Conservation (phyloP, 192 early-diverging fungal species). For the Rhizophagus sp. region DNA sequence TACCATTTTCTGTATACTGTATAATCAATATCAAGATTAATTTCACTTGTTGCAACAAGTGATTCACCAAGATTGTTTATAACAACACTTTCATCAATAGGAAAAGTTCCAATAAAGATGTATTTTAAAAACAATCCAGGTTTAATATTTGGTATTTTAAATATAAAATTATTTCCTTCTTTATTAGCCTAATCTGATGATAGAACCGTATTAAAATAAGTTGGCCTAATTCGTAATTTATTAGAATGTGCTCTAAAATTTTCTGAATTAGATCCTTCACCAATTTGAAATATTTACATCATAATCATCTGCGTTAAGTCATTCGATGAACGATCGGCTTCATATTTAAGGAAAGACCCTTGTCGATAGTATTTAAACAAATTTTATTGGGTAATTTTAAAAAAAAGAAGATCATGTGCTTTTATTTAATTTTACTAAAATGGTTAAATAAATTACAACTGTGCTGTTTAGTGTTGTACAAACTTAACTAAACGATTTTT, state of each 20-base stretch:
- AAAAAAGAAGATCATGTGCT: too few relatives aligned
- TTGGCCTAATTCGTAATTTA: slow-evolving; percentile 5
- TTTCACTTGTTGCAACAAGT: slow-evolving; percentile 3
- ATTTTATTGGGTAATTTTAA: too few relatives aligned
- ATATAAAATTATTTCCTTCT: background rate
- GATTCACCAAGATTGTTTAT: background rate
- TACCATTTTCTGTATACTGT: background rate
- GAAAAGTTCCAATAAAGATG: background rate
- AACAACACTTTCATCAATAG: background rate
- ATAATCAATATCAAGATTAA: background rate
- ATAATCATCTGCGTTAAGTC: background rate
- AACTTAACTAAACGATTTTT: too few relatives aligned
- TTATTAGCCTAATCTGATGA: background rate
- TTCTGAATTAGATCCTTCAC: slow-evolving; percentile 4
- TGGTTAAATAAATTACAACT: too few relatives aligned
- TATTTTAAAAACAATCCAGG: slow-evolving; percentile 5
- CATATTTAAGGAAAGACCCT: too few relatives aligned
- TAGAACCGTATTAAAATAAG: slow-evolving; percentile 11
- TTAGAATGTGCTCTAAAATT: slow-evolving; percentile 19
- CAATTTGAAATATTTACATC: slow-evolving; percentile 11
- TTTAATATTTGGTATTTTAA: slow-evolving; percentile 23
- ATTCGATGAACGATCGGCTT: background rate
- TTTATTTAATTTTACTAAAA: too few relatives aligned
- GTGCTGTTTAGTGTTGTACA: too few relatives aligned
- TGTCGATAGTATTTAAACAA: too few relatives aligned